Conservation (phyloP, 1,139 yeast species). For the Debaryomycetaceae sp. region DNA sequence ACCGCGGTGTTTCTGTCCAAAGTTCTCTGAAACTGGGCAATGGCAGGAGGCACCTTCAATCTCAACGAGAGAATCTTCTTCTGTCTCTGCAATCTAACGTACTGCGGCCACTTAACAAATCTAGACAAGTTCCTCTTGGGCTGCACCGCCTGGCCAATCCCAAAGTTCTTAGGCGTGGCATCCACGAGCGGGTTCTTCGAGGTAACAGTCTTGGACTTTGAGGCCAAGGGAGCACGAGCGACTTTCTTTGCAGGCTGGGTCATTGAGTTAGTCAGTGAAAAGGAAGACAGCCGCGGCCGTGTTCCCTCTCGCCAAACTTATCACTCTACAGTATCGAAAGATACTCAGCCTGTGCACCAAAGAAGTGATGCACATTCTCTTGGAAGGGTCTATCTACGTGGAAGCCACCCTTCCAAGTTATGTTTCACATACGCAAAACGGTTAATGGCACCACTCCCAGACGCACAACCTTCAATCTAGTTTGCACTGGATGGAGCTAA, state of each 20-base stretch:
- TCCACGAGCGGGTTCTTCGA: slow-evolving; percentile 39
- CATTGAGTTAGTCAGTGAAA: slow-evolving; percentile 50
- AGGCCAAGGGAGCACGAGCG: slow-evolving; percentile 48
- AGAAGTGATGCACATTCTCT: slow-evolving; percentile 32
- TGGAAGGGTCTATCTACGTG: too few species aligned
- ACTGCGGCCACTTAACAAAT: slow-evolving; percentile 98
- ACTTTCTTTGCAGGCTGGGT: slow-evolving; percentile 57
- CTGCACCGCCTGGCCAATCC: slow-evolving; percentile 40
- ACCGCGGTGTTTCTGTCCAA: slow-evolving; percentile 98
- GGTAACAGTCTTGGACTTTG: slow-evolving; percentile 29
- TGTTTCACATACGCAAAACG: too few species aligned
- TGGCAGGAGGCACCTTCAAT: slow-evolving; percentile 98
- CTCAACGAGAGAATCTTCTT: slow-evolving; percentile 91
- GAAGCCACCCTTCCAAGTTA: too few species aligned
- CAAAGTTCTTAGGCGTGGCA: slow-evolving; percentile 37
- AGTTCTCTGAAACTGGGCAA: slow-evolving; percentile 91
- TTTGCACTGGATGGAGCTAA: too few species aligned
- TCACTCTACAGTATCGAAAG: slow-evolving; percentile 38
- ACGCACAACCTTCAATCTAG: too few species aligned
- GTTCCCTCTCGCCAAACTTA: slow-evolving; percentile 18
- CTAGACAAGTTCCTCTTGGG: slow-evolving; percentile 62
- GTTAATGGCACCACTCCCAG: too few species aligned
- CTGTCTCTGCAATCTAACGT: slow-evolving; percentile 82
- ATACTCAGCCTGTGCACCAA: slow-evolving; percentile 47
- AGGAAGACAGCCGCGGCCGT: slow-evolving; percentile 7